phyloP scores from a whole-genome alignment of 306 rosid genomes.

The Pachyrhizus erosus region DNA sequence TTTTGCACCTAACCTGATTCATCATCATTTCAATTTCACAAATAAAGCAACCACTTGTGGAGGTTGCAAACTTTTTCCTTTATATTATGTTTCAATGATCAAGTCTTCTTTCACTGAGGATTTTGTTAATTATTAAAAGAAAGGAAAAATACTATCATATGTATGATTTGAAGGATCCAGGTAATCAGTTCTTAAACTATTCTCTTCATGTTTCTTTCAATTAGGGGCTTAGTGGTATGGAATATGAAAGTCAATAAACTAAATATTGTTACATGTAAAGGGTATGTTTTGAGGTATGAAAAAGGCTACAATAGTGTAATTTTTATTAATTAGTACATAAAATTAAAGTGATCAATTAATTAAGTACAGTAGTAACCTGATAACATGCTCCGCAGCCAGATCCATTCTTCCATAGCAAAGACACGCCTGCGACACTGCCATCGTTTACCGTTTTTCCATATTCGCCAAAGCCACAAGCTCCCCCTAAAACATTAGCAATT shows the following conservation, averaged over 20 bases:
- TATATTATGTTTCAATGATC: not conserved
- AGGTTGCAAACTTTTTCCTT: not conserved
- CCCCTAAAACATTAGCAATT: constrained; percentile 54
- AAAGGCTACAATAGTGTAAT: not conserved
- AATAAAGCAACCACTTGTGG: not conserved
- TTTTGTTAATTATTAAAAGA: not conserved
- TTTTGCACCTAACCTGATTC: constrained; percentile 57
- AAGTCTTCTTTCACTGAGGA: not conserved
- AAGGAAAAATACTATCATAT: not conserved
- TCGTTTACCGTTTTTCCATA: constrained; percentile 76
- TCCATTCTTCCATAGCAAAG: constrained; percentile 79
- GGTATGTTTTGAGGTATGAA: not conserved
- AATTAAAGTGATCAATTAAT: not conserved
- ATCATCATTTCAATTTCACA: constrained; percentile 32
- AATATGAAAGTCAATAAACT: not conserved
- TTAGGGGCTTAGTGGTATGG: too few species aligned
- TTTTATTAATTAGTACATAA: not conserved
- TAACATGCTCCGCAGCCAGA: constrained; percentile 95
- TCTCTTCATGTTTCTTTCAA: too few species aligned
- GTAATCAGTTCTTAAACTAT: not conserved
- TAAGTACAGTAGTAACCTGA: constrained; percentile 56
- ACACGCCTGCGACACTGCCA: constrained; percentile 81
- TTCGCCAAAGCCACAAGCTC: constrained; percentile 94
- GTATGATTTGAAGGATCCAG: not conserved
- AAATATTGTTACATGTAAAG: not conserved